Evolutionary conservation across 352 stramenopile genomes (phyloP).

Genomic region (Globisporangium mamillatum): DNA sequence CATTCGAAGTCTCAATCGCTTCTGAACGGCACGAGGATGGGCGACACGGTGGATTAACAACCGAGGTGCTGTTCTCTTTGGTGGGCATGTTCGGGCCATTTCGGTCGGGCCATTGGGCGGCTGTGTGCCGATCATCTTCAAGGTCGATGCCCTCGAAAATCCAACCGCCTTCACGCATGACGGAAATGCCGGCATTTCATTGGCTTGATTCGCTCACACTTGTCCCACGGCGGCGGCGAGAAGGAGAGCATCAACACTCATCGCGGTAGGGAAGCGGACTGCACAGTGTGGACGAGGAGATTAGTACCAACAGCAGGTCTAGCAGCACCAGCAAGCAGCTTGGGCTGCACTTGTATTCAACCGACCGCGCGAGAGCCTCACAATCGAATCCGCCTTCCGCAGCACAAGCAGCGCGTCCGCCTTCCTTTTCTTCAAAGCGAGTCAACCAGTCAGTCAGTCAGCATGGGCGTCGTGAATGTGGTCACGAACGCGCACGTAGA

Average conservation of each 20-base stretch:
- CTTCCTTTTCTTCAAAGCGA: not conserved
- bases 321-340: not conserved
- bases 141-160: not conserved
- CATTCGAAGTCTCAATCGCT: not conserved
- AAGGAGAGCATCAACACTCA: not conserved
- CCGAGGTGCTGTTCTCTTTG: not conserved
- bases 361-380: not conserved
- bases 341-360: not conserved
- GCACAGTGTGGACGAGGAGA: not conserved
- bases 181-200: not conserved
- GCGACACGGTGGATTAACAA: not conserved
- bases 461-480: conserved; percentile 30
- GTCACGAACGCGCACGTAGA: conserved; percentile 40
- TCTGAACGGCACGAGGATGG: not conserved
- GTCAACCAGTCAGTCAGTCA: too few relatives aligned
- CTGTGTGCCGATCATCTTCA: not conserved
- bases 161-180: too few relatives aligned
- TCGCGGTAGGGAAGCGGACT: not conserved
- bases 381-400: conserved; percentile 4
- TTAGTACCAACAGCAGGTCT: not conserved
- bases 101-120: too few relatives aligned
- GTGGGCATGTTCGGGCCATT: too few relatives aligned
- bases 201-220: not conserved
- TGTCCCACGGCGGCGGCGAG: not conserved
- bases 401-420: not conserved